These are phyloP conservation scores for Penicillium paradoxum DNA, from an alignment of 495 filamentous ascomycete genomes.

Conservation along the genomic window DNA sequence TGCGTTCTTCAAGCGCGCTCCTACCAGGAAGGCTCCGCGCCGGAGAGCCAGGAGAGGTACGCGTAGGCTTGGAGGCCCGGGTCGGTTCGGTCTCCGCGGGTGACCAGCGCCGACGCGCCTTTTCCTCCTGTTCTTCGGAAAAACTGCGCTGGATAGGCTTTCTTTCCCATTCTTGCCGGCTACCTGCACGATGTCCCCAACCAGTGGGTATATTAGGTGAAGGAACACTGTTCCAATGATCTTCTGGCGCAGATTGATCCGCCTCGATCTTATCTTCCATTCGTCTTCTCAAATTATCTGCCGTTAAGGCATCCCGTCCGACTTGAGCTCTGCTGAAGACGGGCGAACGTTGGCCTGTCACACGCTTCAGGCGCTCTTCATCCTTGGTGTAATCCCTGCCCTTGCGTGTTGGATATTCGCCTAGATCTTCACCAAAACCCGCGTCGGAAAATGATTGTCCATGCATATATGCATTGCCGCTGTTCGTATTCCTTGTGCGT, in stretches of 20 bases:
- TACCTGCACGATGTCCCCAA: slow-evolving; percentile 55
- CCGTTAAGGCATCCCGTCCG: slow-evolving; percentile 34
- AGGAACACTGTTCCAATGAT: slow-evolving; percentile 35
- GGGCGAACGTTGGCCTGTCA: slow-evolving; percentile 39
- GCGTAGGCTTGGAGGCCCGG: slow-evolving; percentile 12
- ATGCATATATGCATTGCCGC: slow-evolving; percentile 4
- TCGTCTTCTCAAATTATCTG: slow-evolving; percentile 46
- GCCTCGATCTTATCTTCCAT: slow-evolving; percentile 23
- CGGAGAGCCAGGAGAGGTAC: slow-evolving; percentile 16
- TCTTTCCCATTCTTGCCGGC: slow-evolving; percentile 51
- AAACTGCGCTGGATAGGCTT: slow-evolving; percentile 26
- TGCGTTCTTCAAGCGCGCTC: slow-evolving; percentile 20
- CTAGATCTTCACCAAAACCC: slow-evolving; percentile 27
- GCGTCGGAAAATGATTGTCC: slow-evolving; percentile 21
- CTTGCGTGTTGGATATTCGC: slow-evolving; percentile 28
- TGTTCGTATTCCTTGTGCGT: slow-evolving; percentile 13
- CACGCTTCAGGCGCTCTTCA: slow-evolving; percentile 41
- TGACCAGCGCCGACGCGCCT: not conserved
- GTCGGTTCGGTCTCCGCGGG: slow-evolving; percentile 10
- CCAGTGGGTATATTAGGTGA: slow-evolving; percentile 50
- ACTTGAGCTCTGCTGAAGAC: slow-evolving; percentile 44
- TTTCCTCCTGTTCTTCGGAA: slow-evolving; percentile 25
- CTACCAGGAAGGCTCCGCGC: slow-evolving; percentile 13
- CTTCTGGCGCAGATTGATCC: slow-evolving; percentile 7
- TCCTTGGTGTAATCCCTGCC: slow-evolving; percentile 39